A percentile compares a stretch with the other conserved stretches of the same genome.
phyloP scores from a whole-genome alignment of 2,329 filamentous ascomycete genomes.

The Cylindrodendrum hubeiense region DNA sequence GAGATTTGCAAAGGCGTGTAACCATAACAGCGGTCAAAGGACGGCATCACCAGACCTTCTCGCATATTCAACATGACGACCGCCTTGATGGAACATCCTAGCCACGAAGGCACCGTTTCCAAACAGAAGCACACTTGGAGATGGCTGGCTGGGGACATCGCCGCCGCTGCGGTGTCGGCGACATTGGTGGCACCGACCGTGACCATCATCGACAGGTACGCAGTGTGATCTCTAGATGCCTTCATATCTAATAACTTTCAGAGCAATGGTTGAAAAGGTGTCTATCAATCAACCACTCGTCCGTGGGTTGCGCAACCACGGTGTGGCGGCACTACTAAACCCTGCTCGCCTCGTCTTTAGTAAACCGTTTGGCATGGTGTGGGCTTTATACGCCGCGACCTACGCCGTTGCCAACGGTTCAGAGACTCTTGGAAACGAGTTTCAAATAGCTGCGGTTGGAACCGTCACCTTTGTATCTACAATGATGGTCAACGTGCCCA shows the following conservation, averaged over 20 bases:
- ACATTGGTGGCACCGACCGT: constrained; percentile 44
- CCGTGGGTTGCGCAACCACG: constrained; percentile 30
- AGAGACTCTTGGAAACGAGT: constrained; percentile 43
- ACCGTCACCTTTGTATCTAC: constrained; percentile 45
- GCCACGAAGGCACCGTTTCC: constrained; percentile 6
- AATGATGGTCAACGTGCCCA: constrained; percentile 47
- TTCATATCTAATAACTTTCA: constrained; percentile 3
- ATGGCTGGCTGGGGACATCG: constrained; percentile 38
- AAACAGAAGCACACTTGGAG: constrained; percentile 29
- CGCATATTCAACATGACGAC: not conserved
- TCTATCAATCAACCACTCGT: constrained; percentile 32
- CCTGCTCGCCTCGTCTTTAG: constrained; percentile 42
- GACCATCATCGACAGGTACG: constrained; percentile 45
- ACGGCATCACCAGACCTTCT: not conserved
- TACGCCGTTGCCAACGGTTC: constrained; percentile 46
- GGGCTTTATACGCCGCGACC: constrained; percentile 46
- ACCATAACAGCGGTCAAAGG: not conserved
- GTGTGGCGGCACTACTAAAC: constrained; percentile 28
- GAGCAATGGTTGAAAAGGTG: constrained; percentile 41
- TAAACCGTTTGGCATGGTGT: constrained; percentile 44
- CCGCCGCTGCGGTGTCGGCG: constrained; percentile 43
- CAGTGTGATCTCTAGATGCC: not conserved
- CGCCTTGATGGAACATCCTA: constrained; percentile 30
- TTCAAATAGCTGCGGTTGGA: constrained; percentile 39
- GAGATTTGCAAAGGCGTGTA: not conserved